These are phyloP conservation scores for Heimioporus sp. DNA, from an alignment of 768 basidiomycete species.

Conservation along the genomic window DNA sequence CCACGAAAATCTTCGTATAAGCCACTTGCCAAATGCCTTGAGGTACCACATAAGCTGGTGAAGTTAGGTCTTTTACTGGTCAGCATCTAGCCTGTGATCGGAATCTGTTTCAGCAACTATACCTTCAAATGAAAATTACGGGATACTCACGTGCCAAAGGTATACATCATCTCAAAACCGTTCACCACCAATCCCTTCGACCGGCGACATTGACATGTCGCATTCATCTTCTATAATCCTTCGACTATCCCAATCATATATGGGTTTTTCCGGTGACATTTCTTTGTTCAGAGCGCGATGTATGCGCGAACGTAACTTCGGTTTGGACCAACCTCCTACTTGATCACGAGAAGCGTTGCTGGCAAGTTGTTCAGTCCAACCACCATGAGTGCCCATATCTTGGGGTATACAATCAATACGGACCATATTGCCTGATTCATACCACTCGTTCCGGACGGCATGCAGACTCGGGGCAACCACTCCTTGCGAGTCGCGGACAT, in stretches of 20 bases:
- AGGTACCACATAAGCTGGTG: constrained; percentile 34
- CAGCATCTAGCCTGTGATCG: constrained; percentile 33
- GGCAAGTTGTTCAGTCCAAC: constrained; percentile 16
- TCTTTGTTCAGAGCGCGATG: constrained; percentile 16
- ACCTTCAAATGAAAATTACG: not conserved
- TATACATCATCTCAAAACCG: constrained; percentile 40
- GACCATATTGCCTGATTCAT: constrained; percentile 32
- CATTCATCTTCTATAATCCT: constrained; percentile 19
- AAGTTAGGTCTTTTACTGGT: constrained; percentile 38
- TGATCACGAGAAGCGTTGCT: constrained; percentile 11
- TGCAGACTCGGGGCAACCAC: constrained; percentile 24
- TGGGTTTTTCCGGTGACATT: constrained; percentile 1
- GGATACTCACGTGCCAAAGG: constrained; percentile 40
- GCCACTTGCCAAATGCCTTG: constrained; percentile 30
- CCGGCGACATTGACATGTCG: constrained; percentile 20
- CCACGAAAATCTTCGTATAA: no score
- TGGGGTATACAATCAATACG: constrained; percentile 38
- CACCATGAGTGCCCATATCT: constrained; percentile 31
- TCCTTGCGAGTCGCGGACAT: constrained; percentile 19
- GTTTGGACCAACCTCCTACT: constrained; percentile 21
- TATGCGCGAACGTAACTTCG: constrained; percentile 12
- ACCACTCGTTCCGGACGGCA: constrained; percentile 37
- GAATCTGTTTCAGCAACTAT: not conserved
- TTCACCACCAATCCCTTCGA: constrained; percentile 31
- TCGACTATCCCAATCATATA: constrained; percentile 22